Conservation (phyloP, 768 basidiomycete genomes). For the Trametes cubensis region DNA sequence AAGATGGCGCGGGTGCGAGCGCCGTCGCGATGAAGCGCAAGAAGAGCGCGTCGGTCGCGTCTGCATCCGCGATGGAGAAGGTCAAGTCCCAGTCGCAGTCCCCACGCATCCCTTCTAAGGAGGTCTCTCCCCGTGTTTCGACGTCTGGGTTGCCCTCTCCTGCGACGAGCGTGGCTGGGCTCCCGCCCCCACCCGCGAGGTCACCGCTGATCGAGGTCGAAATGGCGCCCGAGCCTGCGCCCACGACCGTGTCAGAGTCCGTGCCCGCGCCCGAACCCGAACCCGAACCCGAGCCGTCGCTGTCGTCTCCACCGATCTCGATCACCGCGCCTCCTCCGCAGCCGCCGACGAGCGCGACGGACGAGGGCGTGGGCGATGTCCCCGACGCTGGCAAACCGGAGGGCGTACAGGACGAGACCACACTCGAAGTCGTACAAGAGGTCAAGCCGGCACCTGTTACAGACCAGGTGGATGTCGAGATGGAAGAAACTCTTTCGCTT, state of each 20-base stretch:
- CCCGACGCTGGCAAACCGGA: not conserved
- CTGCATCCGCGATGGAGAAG: not conserved
- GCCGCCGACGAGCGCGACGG: too few relatives aligned
- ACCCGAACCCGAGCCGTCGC: too few relatives aligned
- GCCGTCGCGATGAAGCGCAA: not conserved
- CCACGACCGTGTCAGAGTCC: too few relatives aligned
- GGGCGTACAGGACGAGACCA: not conserved
- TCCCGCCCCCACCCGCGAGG: not conserved
- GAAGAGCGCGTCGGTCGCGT: not conserved
- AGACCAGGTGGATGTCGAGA: not conserved
- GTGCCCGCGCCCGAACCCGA: too few relatives aligned
- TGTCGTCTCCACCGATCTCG: too few relatives aligned
- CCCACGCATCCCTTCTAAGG: not conserved
- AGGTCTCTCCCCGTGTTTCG: constrained; percentile 2
- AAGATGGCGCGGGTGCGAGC: too few relatives aligned
- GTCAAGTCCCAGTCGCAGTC: not conserved
- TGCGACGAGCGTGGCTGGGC: not conserved
- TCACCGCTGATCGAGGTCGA: not conserved
- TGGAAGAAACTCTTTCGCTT: not conserved
- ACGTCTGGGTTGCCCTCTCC: not conserved
- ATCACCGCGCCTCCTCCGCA: too few relatives aligned
- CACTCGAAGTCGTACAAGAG: not conserved
- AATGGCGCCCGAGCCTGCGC: too few relatives aligned
- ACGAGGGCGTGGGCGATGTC: too few relatives aligned
- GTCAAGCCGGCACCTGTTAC: not conserved